Percentiles rank a stretch among this genome's conserved stretches.
Evolutionary conservation across 202 grass and related monocot genomes (phyloP).

Genomic region (Cymbopogon flexuosus): DNA sequence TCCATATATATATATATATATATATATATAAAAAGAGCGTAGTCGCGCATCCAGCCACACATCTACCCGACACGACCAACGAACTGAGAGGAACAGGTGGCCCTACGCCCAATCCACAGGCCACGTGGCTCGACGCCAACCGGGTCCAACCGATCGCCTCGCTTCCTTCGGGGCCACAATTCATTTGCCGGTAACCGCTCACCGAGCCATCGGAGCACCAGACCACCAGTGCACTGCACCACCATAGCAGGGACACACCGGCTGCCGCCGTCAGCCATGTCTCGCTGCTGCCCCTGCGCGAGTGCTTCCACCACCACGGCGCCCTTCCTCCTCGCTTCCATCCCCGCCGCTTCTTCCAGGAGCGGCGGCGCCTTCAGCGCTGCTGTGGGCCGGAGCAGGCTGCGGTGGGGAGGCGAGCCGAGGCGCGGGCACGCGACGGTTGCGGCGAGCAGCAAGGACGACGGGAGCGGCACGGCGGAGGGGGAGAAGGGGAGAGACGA

Average conservation of each 20-base stretch:
- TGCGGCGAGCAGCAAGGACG: constrained; percentile 38
- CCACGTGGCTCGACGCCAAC: constrained; percentile 24
- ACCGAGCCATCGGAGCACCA: not conserved
- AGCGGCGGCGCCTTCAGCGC: not conserved
- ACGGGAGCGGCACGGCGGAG: constrained; percentile 30
- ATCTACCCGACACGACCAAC: too few relatives aligned
- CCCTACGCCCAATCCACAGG: not conserved
- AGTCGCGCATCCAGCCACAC: too few relatives aligned
- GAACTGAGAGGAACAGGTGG: too few relatives aligned
- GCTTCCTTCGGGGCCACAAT: constrained; percentile 18
- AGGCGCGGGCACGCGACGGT: not conserved
- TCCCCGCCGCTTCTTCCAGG: not conserved
- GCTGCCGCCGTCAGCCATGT: constrained; percentile 29
- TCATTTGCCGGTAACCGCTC: not conserved
- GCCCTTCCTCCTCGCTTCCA: not conserved
- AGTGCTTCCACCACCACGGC: not conserved
- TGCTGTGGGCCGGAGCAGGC: not conserved
- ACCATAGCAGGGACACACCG: not conserved
- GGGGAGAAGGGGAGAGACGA: not conserved
- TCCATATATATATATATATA: too few relatives aligned
- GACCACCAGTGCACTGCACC: not conserved
- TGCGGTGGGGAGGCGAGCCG: not conserved
- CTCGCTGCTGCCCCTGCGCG: constrained; percentile 27
- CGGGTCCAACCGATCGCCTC: constrained; percentile 24
- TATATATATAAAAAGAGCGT: too few relatives aligned